Evolutionary conservation across 257 asterid species (phyloP).

Genomic region (Solanum sejunctum): DNA sequence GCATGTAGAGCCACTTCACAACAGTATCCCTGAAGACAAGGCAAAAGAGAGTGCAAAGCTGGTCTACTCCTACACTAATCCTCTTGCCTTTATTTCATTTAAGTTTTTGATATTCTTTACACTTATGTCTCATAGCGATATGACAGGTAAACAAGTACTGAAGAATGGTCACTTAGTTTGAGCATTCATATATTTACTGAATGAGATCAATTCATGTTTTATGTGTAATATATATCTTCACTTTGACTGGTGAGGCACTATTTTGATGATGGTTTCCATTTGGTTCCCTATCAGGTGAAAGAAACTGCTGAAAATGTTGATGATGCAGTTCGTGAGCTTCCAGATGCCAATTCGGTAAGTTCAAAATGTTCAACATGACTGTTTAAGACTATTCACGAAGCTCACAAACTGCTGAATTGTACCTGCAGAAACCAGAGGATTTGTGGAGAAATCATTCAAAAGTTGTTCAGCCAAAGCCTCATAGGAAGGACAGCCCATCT

Average conservation of each 20-base stretch:
- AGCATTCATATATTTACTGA: neutral
- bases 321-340: conserved; percentile 94
- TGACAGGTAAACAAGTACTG: neutral
- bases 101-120: neutral
- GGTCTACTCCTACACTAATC: conserved; percentile 20
- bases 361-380: neutral
- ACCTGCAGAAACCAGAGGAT: conserved; percentile 94
- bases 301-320: conserved; percentile 88
- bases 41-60: conserved; percentile 63
- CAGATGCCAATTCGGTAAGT: conserved; percentile 85
- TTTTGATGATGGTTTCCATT: neutral
- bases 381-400: neutral
- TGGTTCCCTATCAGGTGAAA: conserved; percentile 45
- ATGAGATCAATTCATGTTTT: neutral
- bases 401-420: conserved; percentile 1
- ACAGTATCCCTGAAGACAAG: conserved; percentile 76
- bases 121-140: neutral
- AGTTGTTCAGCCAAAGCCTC: conserved; percentile 87
- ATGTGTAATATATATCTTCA: neutral
- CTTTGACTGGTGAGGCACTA: neutral
- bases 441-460: conserved; percentile 89
- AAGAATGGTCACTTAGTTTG: neutral
- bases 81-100: neutral
- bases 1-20: conserved; percentile 84
- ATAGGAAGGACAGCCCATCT: conserved; percentile 59